phyloP scores from a whole-genome alignment of 2,329 filamentous ascomycete species.

The Aspergillus sp. region DNA sequence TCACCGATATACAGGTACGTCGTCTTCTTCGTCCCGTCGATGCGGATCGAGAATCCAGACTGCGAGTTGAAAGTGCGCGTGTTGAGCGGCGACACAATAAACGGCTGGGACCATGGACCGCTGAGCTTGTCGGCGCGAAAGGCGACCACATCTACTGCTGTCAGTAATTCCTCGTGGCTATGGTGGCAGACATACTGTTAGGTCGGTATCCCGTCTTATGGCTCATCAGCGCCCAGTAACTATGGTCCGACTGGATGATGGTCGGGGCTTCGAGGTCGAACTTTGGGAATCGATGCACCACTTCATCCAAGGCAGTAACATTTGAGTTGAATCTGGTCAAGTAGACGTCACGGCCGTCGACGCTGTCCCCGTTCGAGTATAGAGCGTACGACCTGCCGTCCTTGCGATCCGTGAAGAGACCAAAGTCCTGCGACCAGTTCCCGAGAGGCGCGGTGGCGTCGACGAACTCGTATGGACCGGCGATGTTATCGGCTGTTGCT shows the following conservation, averaged over 20 bases:
- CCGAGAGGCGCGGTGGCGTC: slow-evolving; percentile 57
- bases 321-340: slow-evolving; percentile 55
- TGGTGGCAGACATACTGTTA: slow-evolving; percentile 42
- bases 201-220: slow-evolving; percentile 65
- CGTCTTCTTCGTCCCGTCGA: slow-evolving; percentile 50
- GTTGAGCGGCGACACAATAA: slow-evolving; percentile 52
- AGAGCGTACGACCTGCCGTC: slow-evolving; percentile 57
- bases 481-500: slow-evolving; percentile 53
- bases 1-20: slow-evolving; percentile 55
- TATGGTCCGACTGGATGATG: slow-evolving; percentile 60
- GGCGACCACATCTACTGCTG: slow-evolving; percentile 50
- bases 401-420: slow-evolving; percentile 61
- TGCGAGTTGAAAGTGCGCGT: slow-evolving; percentile 56
- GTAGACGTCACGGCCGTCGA: slow-evolving; percentile 58
- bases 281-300: slow-evolving; percentile 58
- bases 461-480: slow-evolving; percentile 56
- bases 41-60: slow-evolving; percentile 51
- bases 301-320: slow-evolving; percentile 52
- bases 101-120: slow-evolving; percentile 57
- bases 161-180: background rate
- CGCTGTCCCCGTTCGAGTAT: slow-evolving; percentile 60
- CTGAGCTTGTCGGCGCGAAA: slow-evolving; percentile 53
- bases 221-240: slow-evolving; percentile 62
- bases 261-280: slow-evolving; percentile 62
- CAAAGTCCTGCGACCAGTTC: slow-evolving; percentile 65